Conservation (phyloP, 352 stramenopile genomes). For the Phytophthora podocarpi region DNA sequence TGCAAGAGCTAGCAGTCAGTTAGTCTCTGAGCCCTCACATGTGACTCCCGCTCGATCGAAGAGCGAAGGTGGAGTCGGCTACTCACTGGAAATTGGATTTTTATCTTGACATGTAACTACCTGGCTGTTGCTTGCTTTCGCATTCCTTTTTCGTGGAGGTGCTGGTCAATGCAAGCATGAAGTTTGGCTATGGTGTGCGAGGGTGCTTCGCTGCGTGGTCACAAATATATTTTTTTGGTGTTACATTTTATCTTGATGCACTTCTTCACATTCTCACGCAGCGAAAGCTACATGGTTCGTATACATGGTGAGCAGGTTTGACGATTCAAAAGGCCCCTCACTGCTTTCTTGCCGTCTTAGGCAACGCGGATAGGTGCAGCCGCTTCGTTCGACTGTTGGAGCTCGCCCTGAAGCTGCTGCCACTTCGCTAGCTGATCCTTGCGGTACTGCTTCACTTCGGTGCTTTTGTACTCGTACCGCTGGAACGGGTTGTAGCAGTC, state of each 20-base stretch:
- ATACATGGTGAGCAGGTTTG: conserved; percentile 9
- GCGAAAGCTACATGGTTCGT: not conserved
- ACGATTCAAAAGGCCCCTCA: not conserved
- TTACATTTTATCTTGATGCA: conserved; percentile 11
- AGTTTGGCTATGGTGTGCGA: no score
- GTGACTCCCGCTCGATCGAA: conserved; percentile 26
- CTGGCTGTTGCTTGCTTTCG: not conserved
- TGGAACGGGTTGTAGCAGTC: conserved; percentile 78
- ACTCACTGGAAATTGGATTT: conserved; percentile 34
- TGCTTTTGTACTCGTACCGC: conserved; percentile 78
- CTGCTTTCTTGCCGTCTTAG: conserved; percentile 12
- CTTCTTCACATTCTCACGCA: conserved; percentile 19
- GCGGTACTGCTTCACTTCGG: conserved; percentile 71
- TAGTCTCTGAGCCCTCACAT: conserved; percentile 21
- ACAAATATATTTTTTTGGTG: conserved; percentile 9
- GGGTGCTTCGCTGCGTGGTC: not conserved
- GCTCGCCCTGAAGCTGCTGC: conserved; percentile 33
- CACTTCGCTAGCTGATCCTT: conserved; percentile 73
- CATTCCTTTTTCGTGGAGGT: no score
- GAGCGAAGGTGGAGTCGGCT: conserved; percentile 22
- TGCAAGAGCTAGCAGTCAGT: conserved; percentile 17
- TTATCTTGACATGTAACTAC: conserved; percentile 29
- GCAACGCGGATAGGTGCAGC: conserved; percentile 36
- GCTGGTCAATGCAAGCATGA: no score
- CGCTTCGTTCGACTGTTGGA: conserved; percentile 23